Conservation (phyloP, 352 stramenopile species). For the Phytophthora ohioensis region DNA sequence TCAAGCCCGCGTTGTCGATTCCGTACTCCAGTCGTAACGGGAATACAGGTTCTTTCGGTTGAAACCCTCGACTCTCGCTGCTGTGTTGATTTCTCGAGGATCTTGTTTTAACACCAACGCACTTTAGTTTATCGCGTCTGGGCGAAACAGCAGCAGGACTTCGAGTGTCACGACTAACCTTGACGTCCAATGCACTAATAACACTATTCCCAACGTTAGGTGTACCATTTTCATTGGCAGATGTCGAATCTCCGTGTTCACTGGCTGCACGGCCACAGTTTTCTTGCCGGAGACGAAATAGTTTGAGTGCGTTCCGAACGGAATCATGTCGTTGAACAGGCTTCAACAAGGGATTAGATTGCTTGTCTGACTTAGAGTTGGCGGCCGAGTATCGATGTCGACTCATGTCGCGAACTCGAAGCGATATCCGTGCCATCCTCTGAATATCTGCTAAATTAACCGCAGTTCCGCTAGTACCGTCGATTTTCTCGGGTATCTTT, state of each 20-base stretch:
- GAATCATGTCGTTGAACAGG: constrained; percentile 34
- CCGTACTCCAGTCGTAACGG: constrained; percentile 35
- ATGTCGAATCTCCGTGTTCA: background rate
- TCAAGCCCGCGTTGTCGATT: constrained; percentile 28
- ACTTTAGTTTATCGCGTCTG: background rate
- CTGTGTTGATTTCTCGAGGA: constrained; percentile 5
- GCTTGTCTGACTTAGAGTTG: background rate
- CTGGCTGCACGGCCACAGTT: background rate
- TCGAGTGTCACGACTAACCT: background rate
- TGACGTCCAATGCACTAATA: background rate
- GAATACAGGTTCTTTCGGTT: constrained; percentile 23
- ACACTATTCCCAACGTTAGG: background rate
- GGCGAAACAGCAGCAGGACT: background rate
- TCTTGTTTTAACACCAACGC: constrained; percentile 4
- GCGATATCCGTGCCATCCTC: constrained; percentile 16
- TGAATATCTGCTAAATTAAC: constrained; percentile 13
- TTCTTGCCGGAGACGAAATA: constrained; percentile 62
- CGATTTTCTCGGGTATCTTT: background rate
- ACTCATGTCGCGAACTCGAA: constrained; percentile 22
- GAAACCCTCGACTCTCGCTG: background rate
- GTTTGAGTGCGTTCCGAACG: constrained; percentile 61
- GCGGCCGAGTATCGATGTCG: constrained; percentile 14
- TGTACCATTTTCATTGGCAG: background rate
- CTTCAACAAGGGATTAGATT: background rate
- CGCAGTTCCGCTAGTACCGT: constrained; percentile 1